Conservation (phyloP, 495 filamentous ascomycete species). For the Parmelia sp. region DNA sequence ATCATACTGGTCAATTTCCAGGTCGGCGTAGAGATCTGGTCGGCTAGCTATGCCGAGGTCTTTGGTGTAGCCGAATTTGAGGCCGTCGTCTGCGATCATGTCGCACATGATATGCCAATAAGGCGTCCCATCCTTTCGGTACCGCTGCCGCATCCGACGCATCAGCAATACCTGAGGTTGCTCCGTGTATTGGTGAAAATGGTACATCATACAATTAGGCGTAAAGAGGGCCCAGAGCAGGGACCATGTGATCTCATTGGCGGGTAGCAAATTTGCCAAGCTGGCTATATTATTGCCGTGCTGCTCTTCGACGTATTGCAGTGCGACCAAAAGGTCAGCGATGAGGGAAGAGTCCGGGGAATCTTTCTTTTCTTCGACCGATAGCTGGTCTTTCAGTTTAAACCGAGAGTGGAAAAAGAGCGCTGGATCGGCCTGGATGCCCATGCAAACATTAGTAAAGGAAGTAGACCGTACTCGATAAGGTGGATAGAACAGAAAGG, state of each 20-base stretch:
- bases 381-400: constrained; percentile 16
- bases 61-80: constrained; percentile 21
- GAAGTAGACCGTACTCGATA: background rate
- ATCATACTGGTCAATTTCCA: constrained; percentile 19
- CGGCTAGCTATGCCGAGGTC: constrained; percentile 10
- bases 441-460: background rate
- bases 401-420: constrained; percentile 24
- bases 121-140: constrained; percentile 10
- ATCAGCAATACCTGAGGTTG: constrained; percentile 14
- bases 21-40: constrained; percentile 3
- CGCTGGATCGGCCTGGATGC: constrained; percentile 21
- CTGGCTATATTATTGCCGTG: constrained; percentile 22
- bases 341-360: constrained; percentile 12
- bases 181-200: constrained; percentile 20
- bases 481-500: background rate
- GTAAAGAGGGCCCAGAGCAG: constrained; percentile 25
- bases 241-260: constrained; percentile 20
- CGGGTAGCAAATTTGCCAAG: constrained; percentile 19
- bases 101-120: constrained; percentile 19
- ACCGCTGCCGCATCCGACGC: constrained; percentile 13
- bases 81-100: constrained; percentile 21
- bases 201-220: constrained; percentile 22
- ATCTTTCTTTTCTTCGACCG: constrained; percentile 19
- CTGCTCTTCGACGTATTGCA: constrained; percentile 23
- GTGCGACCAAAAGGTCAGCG: constrained; percentile 18